These are phyloP conservation scores for Trichoderma sp. DNA, from an alignment of 2,329 filamentous ascomycete species.

Conservation along the genomic window DNA sequence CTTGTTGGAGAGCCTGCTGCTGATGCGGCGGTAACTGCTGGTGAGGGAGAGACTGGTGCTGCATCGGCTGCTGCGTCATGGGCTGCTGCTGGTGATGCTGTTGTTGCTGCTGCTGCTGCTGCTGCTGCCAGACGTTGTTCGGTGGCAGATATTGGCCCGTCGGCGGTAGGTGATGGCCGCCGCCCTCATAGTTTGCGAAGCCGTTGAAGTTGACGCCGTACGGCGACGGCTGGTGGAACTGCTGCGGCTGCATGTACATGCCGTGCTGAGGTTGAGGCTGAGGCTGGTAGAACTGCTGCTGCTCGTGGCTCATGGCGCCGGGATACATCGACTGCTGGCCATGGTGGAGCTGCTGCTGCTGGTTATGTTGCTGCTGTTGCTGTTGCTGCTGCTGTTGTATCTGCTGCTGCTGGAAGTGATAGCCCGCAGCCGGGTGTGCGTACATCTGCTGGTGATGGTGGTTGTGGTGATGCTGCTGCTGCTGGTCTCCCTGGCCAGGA, in stretches of 20 bases:
- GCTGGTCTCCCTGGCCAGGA: constrained; percentile 36
- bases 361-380: constrained; percentile 22
- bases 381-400: constrained; percentile 26
- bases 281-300: constrained; percentile 28
- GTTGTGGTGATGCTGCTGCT: constrained; percentile 29
- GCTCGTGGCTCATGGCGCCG: constrained; percentile 21
- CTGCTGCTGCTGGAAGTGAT: constrained; percentile 27
- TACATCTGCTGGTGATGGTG: constrained; percentile 12
- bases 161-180: constrained; percentile 22
- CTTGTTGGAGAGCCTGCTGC: constrained; percentile 22
- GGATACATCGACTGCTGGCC: constrained; percentile 23
- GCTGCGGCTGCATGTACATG: constrained; percentile 27
- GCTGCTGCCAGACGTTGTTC: constrained; percentile 19
- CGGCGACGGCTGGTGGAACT: constrained; percentile 24
- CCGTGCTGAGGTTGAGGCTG: constrained; percentile 23
- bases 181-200: constrained; percentile 16
- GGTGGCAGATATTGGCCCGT: constrained; percentile 16
- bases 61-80: constrained; percentile 25
- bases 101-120: constrained; percentile 23
- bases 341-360: constrained; percentile 25
- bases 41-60: constrained; percentile 27
- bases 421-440: neutral
- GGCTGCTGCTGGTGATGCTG: constrained; percentile 24
- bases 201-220: constrained; percentile 18
- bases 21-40: constrained; percentile 36